Conservation (phyloP, 1,139 yeast species). For the Nakaseomyces sp. region DNA sequence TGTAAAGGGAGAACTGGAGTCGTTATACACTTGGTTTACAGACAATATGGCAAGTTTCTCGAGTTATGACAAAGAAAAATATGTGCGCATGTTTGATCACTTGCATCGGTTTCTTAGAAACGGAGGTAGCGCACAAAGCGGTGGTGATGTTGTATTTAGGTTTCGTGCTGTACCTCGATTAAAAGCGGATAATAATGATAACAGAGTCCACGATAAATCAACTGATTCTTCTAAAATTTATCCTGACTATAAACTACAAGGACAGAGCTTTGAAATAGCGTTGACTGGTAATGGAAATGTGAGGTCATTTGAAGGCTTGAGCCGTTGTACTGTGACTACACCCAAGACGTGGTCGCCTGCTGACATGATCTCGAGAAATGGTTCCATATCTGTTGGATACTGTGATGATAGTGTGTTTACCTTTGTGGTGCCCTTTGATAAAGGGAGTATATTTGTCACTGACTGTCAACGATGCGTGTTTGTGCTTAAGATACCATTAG, state of each 20-base stretch:
- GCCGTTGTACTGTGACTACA: neutral
- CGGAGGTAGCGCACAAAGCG: neutral
- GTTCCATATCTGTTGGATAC: neutral
- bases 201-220: neutral
- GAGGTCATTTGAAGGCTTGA: neutral
- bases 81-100: neutral
- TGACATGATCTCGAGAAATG: neutral
- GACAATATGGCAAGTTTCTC: neutral
- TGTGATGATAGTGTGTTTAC: conserved; percentile 1
- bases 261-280: neutral
- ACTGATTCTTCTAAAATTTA: too few species aligned
- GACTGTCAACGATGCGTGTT: conserved; percentile 13
- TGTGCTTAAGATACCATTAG: conserved; percentile 9
- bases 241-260: neutral
- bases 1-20: neutral
- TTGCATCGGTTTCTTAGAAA: neutral
- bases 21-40: neutral
- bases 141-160: too few species aligned
- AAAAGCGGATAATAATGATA: neutral
- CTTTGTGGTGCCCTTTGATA: conserved; percentile 7
- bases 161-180: neutral
- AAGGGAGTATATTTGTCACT: conserved; percentile 20
- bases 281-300: neutral
- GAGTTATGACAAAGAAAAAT: neutral
- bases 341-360: neutral